phyloP scores from a whole-genome alignment of 331 rosid species.

The Pyracantha coccinea region DNA sequence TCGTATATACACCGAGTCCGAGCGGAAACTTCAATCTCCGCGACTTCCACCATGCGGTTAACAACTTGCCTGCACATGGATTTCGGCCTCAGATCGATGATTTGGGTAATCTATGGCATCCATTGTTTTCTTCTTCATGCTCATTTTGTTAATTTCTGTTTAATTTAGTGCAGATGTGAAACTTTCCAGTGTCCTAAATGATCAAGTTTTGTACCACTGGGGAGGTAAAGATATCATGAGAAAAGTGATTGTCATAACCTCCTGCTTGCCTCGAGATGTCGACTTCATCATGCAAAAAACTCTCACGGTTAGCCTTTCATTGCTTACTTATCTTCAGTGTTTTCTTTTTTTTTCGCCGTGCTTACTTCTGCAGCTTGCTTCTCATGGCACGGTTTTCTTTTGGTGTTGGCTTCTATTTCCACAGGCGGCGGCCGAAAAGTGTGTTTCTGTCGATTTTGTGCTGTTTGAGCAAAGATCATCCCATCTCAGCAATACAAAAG shows the following conservation, averaged over 20 bases:
- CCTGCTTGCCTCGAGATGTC: slow-evolving; percentile 46
- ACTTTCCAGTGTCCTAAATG: slow-evolving; percentile 52
- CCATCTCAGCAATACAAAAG: slow-evolving; percentile 42
- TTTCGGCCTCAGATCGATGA: slow-evolving; percentile 33
- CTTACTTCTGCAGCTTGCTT: neutral
- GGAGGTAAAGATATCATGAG: slow-evolving; percentile 62
- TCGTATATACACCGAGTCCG: slow-evolving; percentile 43
- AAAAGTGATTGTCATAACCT: slow-evolving; percentile 53
- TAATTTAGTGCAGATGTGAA: slow-evolving; percentile 31
- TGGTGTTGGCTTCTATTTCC: neutral
- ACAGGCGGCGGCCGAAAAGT: slow-evolving; percentile 62
- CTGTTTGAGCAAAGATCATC: slow-evolving; percentile 55
- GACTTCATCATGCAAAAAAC: slow-evolving; percentile 39
- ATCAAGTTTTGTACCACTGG: slow-evolving; percentile 65
- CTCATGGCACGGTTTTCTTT: neutral
- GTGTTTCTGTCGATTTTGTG: slow-evolving; percentile 65
- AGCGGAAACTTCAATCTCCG: slow-evolving; percentile 47
- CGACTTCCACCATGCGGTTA: slow-evolving; percentile 62
- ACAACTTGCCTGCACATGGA: slow-evolving; percentile 45
- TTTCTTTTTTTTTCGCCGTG: neutral
- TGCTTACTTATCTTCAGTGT: neutral
- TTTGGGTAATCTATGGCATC: slow-evolving; percentile 17
- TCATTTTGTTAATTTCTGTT: slow-evolving; percentile 4
- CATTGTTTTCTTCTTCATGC: neutral
- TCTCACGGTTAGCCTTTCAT: slow-evolving; percentile 30